Percentiles rank a stretch among this genome's conserved stretches.
Evolutionary conservation across 2,329 filamentous ascomycete species (phyloP).

Genomic region (Chalaropsis thielavioides): DNA sequence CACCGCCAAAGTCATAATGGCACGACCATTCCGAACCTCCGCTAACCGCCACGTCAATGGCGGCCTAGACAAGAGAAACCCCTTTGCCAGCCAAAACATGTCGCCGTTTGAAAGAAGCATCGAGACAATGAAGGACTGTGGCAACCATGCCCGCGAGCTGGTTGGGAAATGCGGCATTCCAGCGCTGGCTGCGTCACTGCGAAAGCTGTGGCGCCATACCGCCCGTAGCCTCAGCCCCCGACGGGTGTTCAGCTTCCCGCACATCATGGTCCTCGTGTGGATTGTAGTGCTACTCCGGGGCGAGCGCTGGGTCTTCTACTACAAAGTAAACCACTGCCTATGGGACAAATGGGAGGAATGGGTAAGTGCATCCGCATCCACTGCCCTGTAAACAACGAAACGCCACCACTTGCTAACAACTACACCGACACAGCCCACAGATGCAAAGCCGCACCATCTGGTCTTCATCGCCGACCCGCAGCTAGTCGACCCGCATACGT

Average conservation of each 20-base stretch:
- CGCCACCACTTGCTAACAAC: neutral
- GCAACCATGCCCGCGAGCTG: neutral
- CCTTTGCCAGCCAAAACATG: constrained; percentile 20
- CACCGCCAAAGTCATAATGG: constrained; percentile 3
- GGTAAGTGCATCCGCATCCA: constrained; percentile 38
- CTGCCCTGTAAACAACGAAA: constrained; percentile 1
- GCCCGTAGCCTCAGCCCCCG: constrained; percentile 33
- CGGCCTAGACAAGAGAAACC: constrained; percentile 19
- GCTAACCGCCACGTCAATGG: constrained; percentile 10
- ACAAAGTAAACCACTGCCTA: constrained; percentile 53
- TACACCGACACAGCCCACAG: constrained; percentile 46
- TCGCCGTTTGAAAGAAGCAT: constrained; percentile 24
- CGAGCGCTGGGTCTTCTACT: constrained; percentile 63
- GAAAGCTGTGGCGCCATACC: constrained; percentile 15
- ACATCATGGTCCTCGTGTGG: constrained; percentile 60
- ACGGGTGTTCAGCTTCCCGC: constrained; percentile 47
- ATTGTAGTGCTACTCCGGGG: constrained; percentile 66
- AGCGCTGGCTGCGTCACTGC: neutral
- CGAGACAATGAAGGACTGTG: neutral
- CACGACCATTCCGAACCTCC: neutral
- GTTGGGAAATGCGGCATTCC: neutral
- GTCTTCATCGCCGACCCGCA: constrained; percentile 82
- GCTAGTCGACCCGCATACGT: constrained; percentile 87
- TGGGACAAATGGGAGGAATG: constrained; percentile 90
- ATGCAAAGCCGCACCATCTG: constrained; percentile 67